Evolutionary conservation across 768 basidiomycete genomes (phyloP).

Genomic region (Kwoniella bestiolae): DNA sequence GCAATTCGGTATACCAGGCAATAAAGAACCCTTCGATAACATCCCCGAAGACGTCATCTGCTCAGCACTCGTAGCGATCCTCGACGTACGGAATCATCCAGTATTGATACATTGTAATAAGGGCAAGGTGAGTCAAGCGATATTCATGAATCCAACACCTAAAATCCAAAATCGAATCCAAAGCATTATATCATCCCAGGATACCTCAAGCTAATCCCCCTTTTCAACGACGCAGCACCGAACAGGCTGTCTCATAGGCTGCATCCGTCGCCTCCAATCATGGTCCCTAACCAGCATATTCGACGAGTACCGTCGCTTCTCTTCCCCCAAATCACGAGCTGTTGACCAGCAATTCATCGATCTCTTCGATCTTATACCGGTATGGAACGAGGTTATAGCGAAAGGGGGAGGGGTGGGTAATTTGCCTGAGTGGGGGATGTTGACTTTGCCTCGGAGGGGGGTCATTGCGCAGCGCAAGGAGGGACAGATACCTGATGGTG

Average conservation of each 20-base stretch:
- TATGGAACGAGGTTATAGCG: slow-evolving; percentile 45
- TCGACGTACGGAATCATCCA: slow-evolving; percentile 59
- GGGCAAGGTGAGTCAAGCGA: slow-evolving; percentile 57
- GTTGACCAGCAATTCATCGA: slow-evolving; percentile 60
- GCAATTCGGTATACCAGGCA: slow-evolving; percentile 59
- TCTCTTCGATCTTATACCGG: slow-evolving; percentile 51
- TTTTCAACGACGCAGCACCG: slow-evolving; percentile 54
- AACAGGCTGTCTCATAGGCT: slow-evolving; percentile 60
- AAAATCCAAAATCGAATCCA: no score
- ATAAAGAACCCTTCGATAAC: slow-evolving; percentile 56
- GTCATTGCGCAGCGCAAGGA: background rate
- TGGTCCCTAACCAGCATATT: slow-evolving; percentile 57
- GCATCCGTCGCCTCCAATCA: slow-evolving; percentile 56
- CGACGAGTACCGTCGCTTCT: slow-evolving; percentile 58
- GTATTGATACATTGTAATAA: slow-evolving; percentile 60
- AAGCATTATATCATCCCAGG: no score
- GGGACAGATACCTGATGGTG: background rate
- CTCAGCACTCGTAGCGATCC: slow-evolving; percentile 55
- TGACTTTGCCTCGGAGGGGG: slow-evolving; percentile 27
- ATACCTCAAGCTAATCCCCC: background rate
- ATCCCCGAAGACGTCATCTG: slow-evolving; percentile 59
- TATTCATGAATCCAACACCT: no score
- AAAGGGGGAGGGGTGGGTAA: slow-evolving; percentile 39
- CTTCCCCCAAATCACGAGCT: slow-evolving; percentile 57
- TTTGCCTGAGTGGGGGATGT: slow-evolving; percentile 49